These are phyloP conservation scores for Coemansia sp. DNA, from an alignment of 371 early-diverging fungal species.

Conservation along the genomic window DNA sequence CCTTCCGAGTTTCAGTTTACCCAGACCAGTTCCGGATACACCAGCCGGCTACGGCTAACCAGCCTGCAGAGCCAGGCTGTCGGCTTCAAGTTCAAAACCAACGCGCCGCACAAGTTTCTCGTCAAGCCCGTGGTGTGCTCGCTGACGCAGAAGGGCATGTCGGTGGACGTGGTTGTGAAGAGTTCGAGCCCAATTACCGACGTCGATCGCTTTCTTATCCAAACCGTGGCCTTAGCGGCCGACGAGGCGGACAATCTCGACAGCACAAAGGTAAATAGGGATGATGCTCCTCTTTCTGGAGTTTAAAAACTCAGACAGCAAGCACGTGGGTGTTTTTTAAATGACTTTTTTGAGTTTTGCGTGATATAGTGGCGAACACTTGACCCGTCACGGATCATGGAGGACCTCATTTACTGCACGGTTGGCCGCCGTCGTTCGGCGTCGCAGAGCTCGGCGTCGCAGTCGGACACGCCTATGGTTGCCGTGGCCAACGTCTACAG, in stretches of 20 bases:
- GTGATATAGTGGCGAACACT: constrained; percentile 54
- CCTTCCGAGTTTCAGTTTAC: constrained; percentile 51
- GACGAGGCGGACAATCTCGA: constrained; percentile 42
- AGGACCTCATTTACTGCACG: constrained; percentile 55
- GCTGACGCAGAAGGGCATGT: constrained; percentile 51
- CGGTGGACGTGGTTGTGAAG: constrained; percentile 59
- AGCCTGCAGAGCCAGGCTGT: constrained; percentile 51
- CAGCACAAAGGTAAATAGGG: constrained; percentile 43
- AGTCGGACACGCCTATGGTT: constrained; percentile 25
- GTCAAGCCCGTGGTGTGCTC: constrained; percentile 62
- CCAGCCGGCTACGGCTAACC: constrained; percentile 52
- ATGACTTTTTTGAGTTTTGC: no score
- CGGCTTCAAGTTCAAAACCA: constrained; percentile 67
- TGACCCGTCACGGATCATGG: constrained; percentile 55
- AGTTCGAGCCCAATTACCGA: constrained; percentile 40
- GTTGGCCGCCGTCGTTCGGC: constrained; percentile 40
- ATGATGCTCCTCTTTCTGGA: no score
- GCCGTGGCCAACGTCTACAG: constrained; percentile 32
- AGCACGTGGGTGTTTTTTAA: background rate
- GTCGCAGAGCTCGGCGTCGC: constrained; percentile 42
- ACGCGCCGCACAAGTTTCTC: constrained; percentile 60
- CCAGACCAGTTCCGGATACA: constrained; percentile 43
- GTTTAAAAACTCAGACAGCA: background rate
- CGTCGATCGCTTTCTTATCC: constrained; percentile 51
- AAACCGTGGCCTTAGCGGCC: constrained; percentile 42